Evolutionary conservation across 2,329 filamentous ascomycete species (phyloP).

Genomic region (Trichoderma arundinaceum): DNA sequence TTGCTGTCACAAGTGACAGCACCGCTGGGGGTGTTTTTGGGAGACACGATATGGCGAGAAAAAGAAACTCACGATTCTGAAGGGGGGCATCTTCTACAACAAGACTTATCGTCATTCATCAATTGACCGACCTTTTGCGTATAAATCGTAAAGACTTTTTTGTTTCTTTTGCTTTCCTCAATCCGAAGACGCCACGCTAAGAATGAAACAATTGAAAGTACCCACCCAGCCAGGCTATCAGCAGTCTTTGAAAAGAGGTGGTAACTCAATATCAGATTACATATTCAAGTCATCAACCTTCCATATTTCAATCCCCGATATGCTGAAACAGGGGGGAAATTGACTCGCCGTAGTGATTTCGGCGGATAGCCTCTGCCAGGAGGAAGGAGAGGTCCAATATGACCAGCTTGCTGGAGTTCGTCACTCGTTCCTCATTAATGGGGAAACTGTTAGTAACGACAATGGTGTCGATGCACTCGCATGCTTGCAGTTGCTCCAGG

Average conservation of each 20-base stretch:
- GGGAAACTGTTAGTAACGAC: slow-evolving; percentile 98
- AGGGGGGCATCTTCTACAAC: slow-evolving; percentile 5
- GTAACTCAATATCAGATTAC: slow-evolving; percentile 15
- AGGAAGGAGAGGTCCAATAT: slow-evolving; percentile 88
- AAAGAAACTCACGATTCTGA: neutral
- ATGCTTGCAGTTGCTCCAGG: slow-evolving; percentile 86
- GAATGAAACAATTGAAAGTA: slow-evolving; percentile 34
- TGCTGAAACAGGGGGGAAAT: slow-evolving; percentile 74
- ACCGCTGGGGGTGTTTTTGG: slow-evolving; percentile 63
- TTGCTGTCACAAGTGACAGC: slow-evolving; percentile 75
- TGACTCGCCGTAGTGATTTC: slow-evolving; percentile 95
- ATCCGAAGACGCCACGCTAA: slow-evolving; percentile 47
- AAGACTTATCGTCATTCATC: slow-evolving; percentile 21
- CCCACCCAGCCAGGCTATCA: slow-evolving; percentile 22
- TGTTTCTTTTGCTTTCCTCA: slow-evolving; percentile 18
- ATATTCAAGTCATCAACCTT: neutral
- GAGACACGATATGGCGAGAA: neutral
- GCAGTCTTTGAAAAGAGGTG: slow-evolving; percentile 5
- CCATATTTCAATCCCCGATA: slow-evolving; percentile 55
- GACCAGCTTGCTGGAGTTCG: slow-evolving; percentile 79
- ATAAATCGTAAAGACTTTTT: slow-evolving; percentile 6
- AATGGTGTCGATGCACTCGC: slow-evolving; percentile 91
- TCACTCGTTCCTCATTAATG: slow-evolving; percentile 75
- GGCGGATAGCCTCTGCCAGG: slow-evolving; percentile 87
- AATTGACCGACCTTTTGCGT: slow-evolving; percentile 38